Conservation (phyloP, 768 basidiomycete species). For the Vishniacozyma victoriae region DNA sequence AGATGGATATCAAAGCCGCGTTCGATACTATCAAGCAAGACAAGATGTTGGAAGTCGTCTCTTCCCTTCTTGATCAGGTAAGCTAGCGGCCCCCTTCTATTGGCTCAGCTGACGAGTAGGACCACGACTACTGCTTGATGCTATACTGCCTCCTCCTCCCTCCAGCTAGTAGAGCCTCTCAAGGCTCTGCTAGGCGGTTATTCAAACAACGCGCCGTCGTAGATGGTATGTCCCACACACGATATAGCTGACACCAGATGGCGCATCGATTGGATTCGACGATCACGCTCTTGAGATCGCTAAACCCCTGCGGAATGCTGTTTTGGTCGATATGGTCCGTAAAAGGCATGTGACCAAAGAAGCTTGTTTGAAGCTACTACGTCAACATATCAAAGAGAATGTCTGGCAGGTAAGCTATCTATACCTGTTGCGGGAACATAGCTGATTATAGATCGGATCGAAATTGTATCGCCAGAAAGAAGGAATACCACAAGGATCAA, state of each 20-base stretch:
- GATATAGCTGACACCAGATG: conserved; percentile 54
- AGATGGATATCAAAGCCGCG: conserved; percentile 90
- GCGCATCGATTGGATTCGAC: conserved; percentile 64
- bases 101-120: conserved; percentile 8
- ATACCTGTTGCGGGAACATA: background rate
- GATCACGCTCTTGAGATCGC: conserved; percentile 66
- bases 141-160: conserved; percentile 61
- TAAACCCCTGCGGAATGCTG: conserved; percentile 59
- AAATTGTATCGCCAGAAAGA: conserved; percentile 64
- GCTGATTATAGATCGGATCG: conserved; percentile 18
- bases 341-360: conserved; percentile 56
- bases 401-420: conserved; percentile 66
- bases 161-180: conserved; percentile 53
- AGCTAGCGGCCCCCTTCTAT: conserved; percentile 50
- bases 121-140: conserved; percentile 30
- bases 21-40: conserved; percentile 94
- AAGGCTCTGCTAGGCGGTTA: conserved; percentile 21
- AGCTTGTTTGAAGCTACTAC: conserved; percentile 65
- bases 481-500: conserved; percentile 95
- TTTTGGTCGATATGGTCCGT: conserved; percentile 76
- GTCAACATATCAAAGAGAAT: conserved; percentile 86
- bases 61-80: conserved; percentile 55
- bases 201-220: conserved; percentile 32
- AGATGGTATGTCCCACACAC: conserved; percentile 18
- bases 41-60: conserved; percentile 71